Percentiles rank a stretch among this genome's conserved stretches.
Conservation (phyloP, 805 yeast genomes). For the Tetrapisispora phaffii region DNA sequence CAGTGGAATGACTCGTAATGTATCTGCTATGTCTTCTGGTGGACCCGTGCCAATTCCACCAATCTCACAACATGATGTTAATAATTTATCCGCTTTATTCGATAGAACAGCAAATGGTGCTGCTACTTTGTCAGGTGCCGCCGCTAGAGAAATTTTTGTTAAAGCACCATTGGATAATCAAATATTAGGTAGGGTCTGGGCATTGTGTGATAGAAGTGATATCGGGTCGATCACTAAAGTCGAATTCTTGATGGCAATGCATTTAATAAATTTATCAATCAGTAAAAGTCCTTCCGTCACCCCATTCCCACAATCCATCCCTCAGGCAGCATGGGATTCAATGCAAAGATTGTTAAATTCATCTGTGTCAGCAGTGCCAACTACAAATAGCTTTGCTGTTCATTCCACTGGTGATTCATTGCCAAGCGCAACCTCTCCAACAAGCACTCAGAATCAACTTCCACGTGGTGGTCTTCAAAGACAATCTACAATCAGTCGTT, state of each 20-base stretch:
- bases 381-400: slow-evolving; percentile 2
- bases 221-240: slow-evolving; percentile 62
- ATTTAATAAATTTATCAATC: slow-evolving; percentile 63
- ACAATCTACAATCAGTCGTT: slow-evolving; percentile 28
- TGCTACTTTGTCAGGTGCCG: slow-evolving; percentile 55
- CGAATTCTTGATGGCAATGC: slow-evolving; percentile 91
- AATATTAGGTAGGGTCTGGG: slow-evolving; percentile 81
- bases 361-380: slow-evolving; percentile 10
- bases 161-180: slow-evolving; percentile 80
- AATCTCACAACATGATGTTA: slow-evolving; percentile 42
- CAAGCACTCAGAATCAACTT: background rate
- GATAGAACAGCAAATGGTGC: slow-evolving; percentile 47
- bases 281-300: slow-evolving; percentile 54
- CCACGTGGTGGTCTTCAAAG: slow-evolving; percentile 16
- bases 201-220: slow-evolving; percentile 66
- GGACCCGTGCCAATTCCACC: slow-evolving; percentile 6
- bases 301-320: slow-evolving; percentile 44
- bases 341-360: slow-evolving; percentile 12
- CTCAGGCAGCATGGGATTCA: slow-evolving; percentile 34
- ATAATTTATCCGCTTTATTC: slow-evolving; percentile 62
- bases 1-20: slow-evolving; percentile 42
- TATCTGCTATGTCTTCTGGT: slow-evolving; percentile 1
- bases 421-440: background rate
- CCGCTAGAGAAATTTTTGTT: slow-evolving; percentile 75
- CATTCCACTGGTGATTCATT: slow-evolving; percentile 25